Evolutionary conservation across 2,329 filamentous ascomycete genomes (phyloP).

Genomic region (Ramichloridium luteum): DNA sequence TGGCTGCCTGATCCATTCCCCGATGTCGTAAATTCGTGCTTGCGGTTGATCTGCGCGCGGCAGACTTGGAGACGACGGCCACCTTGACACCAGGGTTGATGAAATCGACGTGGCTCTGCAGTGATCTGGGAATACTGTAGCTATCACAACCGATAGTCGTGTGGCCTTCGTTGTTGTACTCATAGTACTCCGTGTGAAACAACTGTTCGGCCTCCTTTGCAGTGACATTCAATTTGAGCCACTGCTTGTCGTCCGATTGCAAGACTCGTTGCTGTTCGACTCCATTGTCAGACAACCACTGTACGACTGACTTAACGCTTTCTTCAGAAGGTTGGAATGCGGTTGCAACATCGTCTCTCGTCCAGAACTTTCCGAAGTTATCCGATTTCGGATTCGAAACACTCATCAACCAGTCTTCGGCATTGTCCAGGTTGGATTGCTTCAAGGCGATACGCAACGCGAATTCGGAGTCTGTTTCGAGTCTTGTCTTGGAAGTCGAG

Average conservation of each 20-base stretch:
- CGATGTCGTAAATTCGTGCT: no score
- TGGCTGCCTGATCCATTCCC: no score
- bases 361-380: conserved; percentile 27
- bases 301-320: conserved; percentile 24
- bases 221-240: conserved; percentile 29
- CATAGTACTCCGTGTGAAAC: conserved; percentile 29
- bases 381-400: conserved; percentile 21
- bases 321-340: conserved; percentile 28
- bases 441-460: conserved; percentile 22
- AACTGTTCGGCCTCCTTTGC: conserved; percentile 27
- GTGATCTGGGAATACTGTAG: conserved; percentile 26
- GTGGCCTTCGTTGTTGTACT: conserved; percentile 19
- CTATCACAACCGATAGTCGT: conserved; percentile 30
- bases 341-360: conserved; percentile 26
- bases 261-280: conserved; percentile 19
- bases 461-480: conserved; percentile 11
- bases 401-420: conserved; percentile 21
- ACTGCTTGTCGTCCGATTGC: conserved; percentile 23
- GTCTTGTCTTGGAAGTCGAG: background rate
- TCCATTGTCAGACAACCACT: conserved; percentile 27
- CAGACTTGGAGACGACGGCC: background rate
- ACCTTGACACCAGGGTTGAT: conserved; percentile 38
- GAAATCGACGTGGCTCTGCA: conserved; percentile 42
- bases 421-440: conserved; percentile 15
- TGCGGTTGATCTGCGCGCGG: no score